A percentile compares a stretch with the other conserved stretches of the same genome.
Conservation (phyloP, 495 filamentous ascomycete species). For the Glonium stellatum region DNA sequence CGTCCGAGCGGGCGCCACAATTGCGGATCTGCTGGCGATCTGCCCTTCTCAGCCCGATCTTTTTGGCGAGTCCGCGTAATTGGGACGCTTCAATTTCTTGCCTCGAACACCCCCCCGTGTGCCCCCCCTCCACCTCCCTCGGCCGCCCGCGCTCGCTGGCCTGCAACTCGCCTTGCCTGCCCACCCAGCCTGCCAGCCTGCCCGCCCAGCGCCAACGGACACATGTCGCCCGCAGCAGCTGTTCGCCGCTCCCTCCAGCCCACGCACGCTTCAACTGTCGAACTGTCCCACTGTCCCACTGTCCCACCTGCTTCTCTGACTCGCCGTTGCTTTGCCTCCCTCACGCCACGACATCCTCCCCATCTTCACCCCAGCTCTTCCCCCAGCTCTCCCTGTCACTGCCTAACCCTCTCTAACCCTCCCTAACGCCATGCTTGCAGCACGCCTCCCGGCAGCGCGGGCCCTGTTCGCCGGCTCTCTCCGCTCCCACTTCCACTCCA, state of each 20-base stretch:
- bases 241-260: not conserved
- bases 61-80: not conserved
- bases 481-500: constrained; percentile 53
- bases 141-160: no score
- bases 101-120: no score
- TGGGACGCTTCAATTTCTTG: not conserved
- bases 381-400: no score
- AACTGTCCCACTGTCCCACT: not conserved
- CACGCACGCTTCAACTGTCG: not conserved
- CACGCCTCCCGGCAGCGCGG: constrained; percentile 2
- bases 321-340: not conserved
- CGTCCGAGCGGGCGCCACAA: not conserved
- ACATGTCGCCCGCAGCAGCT: not conserved
- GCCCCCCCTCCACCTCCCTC: not conserved
- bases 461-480: constrained; percentile 18
- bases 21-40: not conserved
- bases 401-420: not conserved
- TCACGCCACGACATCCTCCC: not conserved
- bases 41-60: not conserved
- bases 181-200: no score
- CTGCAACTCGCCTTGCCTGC: no score
- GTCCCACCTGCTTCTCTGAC: not conserved
- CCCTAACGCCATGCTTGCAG: not conserved
- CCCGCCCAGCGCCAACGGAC: no score
- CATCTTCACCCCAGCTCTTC: no score